Conservation (phyloP, 305 asterid genomes). For the Withania somnifera region DNA sequence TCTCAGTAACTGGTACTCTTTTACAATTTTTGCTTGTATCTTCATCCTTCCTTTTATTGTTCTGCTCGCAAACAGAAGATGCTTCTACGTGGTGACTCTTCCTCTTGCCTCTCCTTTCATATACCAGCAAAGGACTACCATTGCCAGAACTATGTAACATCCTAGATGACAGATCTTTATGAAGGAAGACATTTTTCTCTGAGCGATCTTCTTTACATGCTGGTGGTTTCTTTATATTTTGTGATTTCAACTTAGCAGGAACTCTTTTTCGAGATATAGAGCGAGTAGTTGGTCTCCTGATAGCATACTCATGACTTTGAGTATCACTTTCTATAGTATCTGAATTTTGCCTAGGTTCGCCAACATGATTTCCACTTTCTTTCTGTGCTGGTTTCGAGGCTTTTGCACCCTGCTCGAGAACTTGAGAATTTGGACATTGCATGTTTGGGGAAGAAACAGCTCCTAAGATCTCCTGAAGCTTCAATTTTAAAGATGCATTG, state of each 20-base stretch:
- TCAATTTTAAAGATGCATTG: conserved; percentile 52
- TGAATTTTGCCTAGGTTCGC: conserved; percentile 38
- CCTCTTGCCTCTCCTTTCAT: conserved; percentile 32
- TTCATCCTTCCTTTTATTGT: conserved; percentile 26
- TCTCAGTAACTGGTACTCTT: conserved; percentile 23
- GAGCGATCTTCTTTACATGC: conserved; percentile 22
- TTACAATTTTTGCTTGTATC: conserved; percentile 26
- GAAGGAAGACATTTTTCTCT: conserved; percentile 26
- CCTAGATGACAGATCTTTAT: conserved; percentile 31
- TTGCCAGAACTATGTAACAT: conserved; percentile 23
- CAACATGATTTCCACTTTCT: conserved; percentile 12
- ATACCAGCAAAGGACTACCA: conserved; percentile 25
- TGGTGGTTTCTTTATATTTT: conserved; percentile 21
- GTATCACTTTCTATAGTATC: conserved; percentile 87
- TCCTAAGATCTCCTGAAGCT: conserved; percentile 78
- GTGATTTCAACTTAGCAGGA: conserved; percentile 25
- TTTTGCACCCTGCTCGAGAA: conserved; percentile 15
- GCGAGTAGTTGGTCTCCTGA: conserved; percentile 41
- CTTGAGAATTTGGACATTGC: conserved; percentile 20
- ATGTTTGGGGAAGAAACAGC: conserved; percentile 51
- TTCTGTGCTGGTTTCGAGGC: not conserved
- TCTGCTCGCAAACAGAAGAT: conserved; percentile 16
- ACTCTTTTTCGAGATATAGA: conserved; percentile 39
- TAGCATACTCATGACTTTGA: conserved; percentile 23
- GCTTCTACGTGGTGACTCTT: conserved; percentile 25